Evolutionary conservation across 805 yeast genomes (phyloP).

Genomic region (Kuraishia borneana): DNA sequence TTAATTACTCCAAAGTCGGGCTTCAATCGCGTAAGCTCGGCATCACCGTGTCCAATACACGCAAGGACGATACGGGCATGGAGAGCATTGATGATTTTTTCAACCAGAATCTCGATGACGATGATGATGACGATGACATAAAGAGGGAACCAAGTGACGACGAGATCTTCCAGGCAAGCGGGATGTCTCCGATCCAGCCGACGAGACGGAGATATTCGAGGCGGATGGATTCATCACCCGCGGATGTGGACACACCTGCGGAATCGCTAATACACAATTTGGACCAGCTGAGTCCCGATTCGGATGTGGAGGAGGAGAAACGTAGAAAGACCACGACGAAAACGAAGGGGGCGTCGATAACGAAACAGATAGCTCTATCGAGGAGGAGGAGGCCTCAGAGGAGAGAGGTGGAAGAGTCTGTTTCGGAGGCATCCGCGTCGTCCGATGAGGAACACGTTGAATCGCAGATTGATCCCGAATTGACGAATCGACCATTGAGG

Average conservation of each 20-base stretch:
- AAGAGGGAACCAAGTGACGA: neutral
- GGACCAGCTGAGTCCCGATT: conserved; percentile 8
- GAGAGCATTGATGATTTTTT: conserved; percentile 65
- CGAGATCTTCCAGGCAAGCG: neutral
- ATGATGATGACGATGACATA: neutral
- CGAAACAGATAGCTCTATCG: conserved; percentile 24
- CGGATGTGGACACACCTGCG: neutral
- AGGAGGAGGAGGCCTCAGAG: conserved; percentile 4
- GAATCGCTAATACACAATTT: conserved; percentile 3
- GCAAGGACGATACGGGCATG: conserved; percentile 48
- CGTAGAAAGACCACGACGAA: conserved; percentile 2
- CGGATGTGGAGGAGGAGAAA: conserved; percentile 5
- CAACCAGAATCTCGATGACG: conserved; percentile 3
- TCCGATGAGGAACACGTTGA: conserved; percentile 3
- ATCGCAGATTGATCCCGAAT: conserved; percentile 7
- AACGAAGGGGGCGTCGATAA: conserved; percentile 11
- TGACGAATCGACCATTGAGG: too few species aligned
- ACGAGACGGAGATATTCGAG: neutral
- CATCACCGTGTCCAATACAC: conserved; percentile 32
- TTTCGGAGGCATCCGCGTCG: neutral
- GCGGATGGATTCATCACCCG: conserved; percentile 3
- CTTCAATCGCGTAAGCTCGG: conserved; percentile 53
- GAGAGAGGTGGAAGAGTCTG: conserved; percentile 1
- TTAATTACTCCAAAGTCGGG: neutral
- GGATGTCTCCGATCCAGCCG: conserved; percentile 3